Evolutionary conservation across 2,329 filamentous ascomycete genomes (phyloP), one percentile per base, ranked within the genome.

Genomic region (Penicillium freii): DNA sequence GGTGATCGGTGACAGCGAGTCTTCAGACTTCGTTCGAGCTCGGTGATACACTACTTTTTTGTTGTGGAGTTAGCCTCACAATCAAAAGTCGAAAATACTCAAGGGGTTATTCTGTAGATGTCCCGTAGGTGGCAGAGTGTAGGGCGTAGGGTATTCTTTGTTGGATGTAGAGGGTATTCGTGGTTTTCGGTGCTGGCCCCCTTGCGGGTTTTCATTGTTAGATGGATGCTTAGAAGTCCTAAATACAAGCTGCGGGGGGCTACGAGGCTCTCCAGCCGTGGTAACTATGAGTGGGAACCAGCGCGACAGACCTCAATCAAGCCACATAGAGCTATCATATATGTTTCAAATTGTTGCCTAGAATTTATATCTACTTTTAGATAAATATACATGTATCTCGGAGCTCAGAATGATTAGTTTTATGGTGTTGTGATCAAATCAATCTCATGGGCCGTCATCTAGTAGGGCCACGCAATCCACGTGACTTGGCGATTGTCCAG

Each of bases 11-110:
- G 29, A 45, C 5, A 19, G 21, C 23, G 11, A 19, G 29, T 45
- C 50, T 46, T 43, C 31, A n/a, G n/a, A 5, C 15, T 47, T 47
- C 21, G 19, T 46, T 46, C 29, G 13, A 21, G 23, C 23, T 52
- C 21, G 51, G 43, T 39, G 43, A 36, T 53, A 48, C 51, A 39
- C 33, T 48, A 27, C 42, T 29, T 53, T 46, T 53, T 23, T 38
- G 15, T n/a, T 39, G 51, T 47, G 51, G 11, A 19, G 17, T 48
- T 48, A 53, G 42, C 51, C 51, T 53, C 42, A 48, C 42, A 53
- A 53, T 53, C 31, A 29, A 53, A 47, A 48, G 27, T 23, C n/a
- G 21, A 19, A 27, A 50, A 23, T 50, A 23, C 21, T 39, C 21
- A 17, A 5, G 25, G 31, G 27, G 15, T 38, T 50, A 6, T 11